These are phyloP conservation scores for Phytophthora europaea DNA, from an alignment of 352 stramenopile species.

Conservation along the genomic window DNA sequence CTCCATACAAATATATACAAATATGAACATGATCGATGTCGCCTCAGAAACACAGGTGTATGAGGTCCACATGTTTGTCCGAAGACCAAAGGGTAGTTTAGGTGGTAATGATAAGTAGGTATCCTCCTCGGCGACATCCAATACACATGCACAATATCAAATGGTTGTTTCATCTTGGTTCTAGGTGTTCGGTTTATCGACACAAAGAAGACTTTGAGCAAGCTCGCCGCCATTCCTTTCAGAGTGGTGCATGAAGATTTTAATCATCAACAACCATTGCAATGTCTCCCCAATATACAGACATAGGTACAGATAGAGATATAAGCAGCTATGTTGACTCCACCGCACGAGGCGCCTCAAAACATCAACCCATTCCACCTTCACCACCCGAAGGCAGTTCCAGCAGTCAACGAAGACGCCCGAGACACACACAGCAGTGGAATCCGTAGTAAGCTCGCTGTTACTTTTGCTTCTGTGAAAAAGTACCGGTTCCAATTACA, in stretches of 20 bases:
- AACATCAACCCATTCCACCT: not conserved
- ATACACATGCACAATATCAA: constrained; percentile 15
- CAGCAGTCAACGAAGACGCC: constrained; percentile 8
- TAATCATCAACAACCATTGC: constrained; percentile 80
- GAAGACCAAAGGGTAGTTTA: constrained; percentile 87
- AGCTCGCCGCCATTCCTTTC: constrained; percentile 47
- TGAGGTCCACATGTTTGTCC: constrained; percentile 82
- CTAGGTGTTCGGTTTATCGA: constrained; percentile 78
- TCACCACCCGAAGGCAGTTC: constrained; percentile 34
- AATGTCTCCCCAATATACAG: constrained; percentile 24
- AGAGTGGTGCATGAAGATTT: constrained; percentile 92
- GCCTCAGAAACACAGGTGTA: constrained; percentile 94
- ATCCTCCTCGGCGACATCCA: constrained; percentile 67
- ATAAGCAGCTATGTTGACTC: constrained; percentile 90
- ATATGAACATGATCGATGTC: constrained; percentile 41
- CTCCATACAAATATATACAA: constrained; percentile 20
- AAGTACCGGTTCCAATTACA: constrained; percentile 92
- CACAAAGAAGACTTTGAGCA: constrained; percentile 47
- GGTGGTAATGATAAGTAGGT: constrained; percentile 65
- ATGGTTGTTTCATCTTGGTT: constrained; percentile 71
- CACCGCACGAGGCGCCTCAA: constrained; percentile 44
- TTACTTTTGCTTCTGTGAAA: constrained; percentile 88
- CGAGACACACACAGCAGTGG: constrained; percentile 44
- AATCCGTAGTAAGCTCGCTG: constrained; percentile 92
- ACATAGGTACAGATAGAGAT: constrained; percentile 44